Base-by-base conservation (phyloP, 352 stramenopile species). In the Pythium rhizo-oryzae region DNA sequence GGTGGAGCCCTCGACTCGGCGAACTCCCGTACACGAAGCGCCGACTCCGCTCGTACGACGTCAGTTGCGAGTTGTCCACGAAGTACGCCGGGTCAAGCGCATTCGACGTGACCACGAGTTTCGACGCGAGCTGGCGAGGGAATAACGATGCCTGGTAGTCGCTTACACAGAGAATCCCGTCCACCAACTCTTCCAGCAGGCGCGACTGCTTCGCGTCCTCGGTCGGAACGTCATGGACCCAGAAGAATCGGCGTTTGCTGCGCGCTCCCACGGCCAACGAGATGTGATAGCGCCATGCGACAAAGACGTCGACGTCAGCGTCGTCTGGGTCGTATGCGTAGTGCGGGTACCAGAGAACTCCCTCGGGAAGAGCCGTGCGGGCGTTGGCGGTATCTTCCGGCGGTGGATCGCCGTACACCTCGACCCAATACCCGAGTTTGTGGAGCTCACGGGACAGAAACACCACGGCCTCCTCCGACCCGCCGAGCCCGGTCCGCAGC, bases 381-480 rank as follows among this genome's bases (percentile, higher is more conserved):
- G 49, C 35, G 53, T 97, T n/a, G 0, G 46, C 23, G 6, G 51
- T n/a, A 15, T 72, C 87, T 33, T 81, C 47, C 2, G 43, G 30
- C 0, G 83, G 72, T 21, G 87, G 84, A 59, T 97, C 81, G 0
- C 72, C 86, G 47, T 97, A 98, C 0, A 98, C 79, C 65, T 97
- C 85, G 23, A 98, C 89, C 74, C 72, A 85, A 72, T 95, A 97
- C 2, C 93, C 92, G 16, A 95, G 78, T 13, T 74, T 69, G 7
- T 79, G 79, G 2, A 98, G 76, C 60, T 97, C 89, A 0, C 75
- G 66, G 6, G 91, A 72, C 16, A 98, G 63, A 63, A 96, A 97
- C 21, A 98, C 83, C 0, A 98, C 92, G 0, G 93, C 89, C 77
- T 98, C 92, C 70, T 98, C 93, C 8, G 90, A 97, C 0, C 93